phyloP scores from a whole-genome alignment of 2,329 filamentous ascomycete genomes.

The Hypoxylon sp. region DNA sequence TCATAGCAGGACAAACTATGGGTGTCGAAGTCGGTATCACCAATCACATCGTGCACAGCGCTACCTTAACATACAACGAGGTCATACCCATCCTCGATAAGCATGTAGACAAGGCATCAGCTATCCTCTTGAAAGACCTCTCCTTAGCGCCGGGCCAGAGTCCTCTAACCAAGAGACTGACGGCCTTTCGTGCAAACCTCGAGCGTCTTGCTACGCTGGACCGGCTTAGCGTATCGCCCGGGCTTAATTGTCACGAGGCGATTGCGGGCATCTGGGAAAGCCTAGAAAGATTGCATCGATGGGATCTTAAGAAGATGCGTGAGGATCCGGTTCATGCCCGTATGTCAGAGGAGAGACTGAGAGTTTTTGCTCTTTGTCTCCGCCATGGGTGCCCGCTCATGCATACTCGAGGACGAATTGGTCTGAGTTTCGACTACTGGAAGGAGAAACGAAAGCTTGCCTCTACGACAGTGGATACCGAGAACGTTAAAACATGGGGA shows the following conservation, averaged over 20 bases:
- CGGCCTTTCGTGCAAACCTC: conserved; percentile 79
- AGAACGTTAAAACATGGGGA: conserved; percentile 71
- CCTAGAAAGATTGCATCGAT: conserved; percentile 76
- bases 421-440: conserved; percentile 84
- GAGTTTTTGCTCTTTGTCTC: conserved; percentile 75
- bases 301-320: conserved; percentile 74
- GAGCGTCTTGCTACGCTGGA: conserved; percentile 78
- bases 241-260: conserved; percentile 83
- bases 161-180: conserved; percentile 78
- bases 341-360: conserved; percentile 65
- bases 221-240: conserved; percentile 76
- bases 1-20: conserved; percentile 74
- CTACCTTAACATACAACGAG: conserved; percentile 74
- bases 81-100: conserved; percentile 70
- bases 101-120: conserved; percentile 72
- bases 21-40: conserved; percentile 73
- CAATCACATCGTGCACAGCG: conserved; percentile 73
- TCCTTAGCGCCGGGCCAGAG: conserved; percentile 71
- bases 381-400: conserved; percentile 79
- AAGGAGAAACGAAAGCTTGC: conserved; percentile 70
- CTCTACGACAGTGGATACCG: conserved; percentile 55
- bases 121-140: conserved; percentile 77
- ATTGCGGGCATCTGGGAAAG: conserved; percentile 80
- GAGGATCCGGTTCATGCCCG: conserved; percentile 62
- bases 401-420: conserved; percentile 76